Percentiles rank a stretch among this genome's conserved stretches.
These are phyloP conservation scores for Fusarium sp. DNA, from an alignment of 2,329 filamentous ascomycete species.

Conservation along the genomic window DNA sequence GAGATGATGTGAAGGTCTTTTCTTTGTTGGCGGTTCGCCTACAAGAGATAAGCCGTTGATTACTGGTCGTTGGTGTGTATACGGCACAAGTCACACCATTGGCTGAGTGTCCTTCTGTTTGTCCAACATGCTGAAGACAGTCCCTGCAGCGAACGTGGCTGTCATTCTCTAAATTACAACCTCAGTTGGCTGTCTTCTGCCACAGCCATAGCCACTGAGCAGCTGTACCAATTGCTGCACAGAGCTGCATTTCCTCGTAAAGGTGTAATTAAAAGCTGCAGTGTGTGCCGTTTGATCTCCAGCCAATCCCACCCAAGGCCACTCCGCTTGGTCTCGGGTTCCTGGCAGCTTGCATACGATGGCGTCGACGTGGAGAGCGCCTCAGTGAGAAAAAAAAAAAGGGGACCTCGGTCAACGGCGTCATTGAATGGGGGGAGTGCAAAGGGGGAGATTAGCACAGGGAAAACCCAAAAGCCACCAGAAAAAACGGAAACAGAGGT, in stretches of 20 bases:
- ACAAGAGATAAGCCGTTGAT: no score
- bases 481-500: conserved; percentile 33
- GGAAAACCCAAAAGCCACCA: conserved; percentile 33
- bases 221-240: not conserved
- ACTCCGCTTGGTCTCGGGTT: conserved; percentile 27
- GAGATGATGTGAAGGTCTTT: not conserved
- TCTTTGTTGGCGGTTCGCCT: not conserved
- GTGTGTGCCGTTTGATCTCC: not conserved
- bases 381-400: conserved; percentile 11
- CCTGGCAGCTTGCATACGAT: conserved; percentile 36
- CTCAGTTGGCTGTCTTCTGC: not conserved
- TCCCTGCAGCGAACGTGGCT: no score
- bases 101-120: no score
- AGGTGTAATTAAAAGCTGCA: not conserved
- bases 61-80: no score
- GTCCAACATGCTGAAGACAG: no score
- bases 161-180: no score
- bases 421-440: conserved; percentile 16
- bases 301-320: not conserved
- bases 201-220: not conserved
- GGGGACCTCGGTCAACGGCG: conserved; percentile 16
- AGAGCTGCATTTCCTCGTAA: conserved; percentile 6
- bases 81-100: no score
- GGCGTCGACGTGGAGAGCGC: not conserved
- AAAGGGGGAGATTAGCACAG: conserved; percentile 38